Evolutionary conservation across 116 monocot genomes (phyloP).

Genomic region (Cymodocea nodosa): DNA sequence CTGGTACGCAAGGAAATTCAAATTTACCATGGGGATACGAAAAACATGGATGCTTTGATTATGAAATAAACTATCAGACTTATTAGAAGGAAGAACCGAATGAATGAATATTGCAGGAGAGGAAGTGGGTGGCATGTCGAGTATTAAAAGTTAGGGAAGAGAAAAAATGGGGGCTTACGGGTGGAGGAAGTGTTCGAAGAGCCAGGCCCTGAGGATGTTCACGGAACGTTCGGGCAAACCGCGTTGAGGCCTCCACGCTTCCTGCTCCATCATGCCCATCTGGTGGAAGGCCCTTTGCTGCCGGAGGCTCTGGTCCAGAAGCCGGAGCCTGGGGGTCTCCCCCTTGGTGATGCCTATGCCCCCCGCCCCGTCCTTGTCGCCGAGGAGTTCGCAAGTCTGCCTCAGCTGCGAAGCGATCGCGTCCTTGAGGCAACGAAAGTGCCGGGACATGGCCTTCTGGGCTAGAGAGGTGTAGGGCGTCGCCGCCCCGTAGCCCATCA

Average conservation of each 20-base stretch:
- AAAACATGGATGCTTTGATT: no score
- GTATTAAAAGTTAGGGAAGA: no score
- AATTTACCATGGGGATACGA: no score
- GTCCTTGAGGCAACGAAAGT: slow-evolving; percentile 94
- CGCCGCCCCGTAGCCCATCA: slow-evolving; percentile 79
- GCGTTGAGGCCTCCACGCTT: slow-evolving; percentile 92
- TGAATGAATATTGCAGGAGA: no score
- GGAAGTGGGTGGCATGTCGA: background rate
- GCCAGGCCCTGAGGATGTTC: slow-evolving; percentile 74
- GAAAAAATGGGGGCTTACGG: slow-evolving; percentile 44
- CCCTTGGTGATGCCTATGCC: slow-evolving; percentile 73
- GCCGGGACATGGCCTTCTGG: slow-evolving; percentile 86
- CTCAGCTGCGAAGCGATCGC: slow-evolving; percentile 56
- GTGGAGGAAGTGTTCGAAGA: slow-evolving; percentile 98
- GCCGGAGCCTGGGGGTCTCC: slow-evolving; percentile 72
- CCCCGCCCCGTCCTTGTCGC: slow-evolving; percentile 61
- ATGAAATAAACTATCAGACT: no score
- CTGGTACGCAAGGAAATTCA: no score
- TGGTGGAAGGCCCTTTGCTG: slow-evolving; percentile 95
- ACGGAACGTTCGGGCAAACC: slow-evolving; percentile 90
- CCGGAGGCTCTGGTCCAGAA: slow-evolving; percentile 70
- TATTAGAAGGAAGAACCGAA: no score
- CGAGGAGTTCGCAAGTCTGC: slow-evolving; percentile 63
- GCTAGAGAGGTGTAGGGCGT: slow-evolving; percentile 75
- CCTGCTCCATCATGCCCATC: slow-evolving; percentile 92